Evolutionary conservation across 495 filamentous ascomycete species (phyloP).

Genomic region (Penicillium paradoxum): DNA sequence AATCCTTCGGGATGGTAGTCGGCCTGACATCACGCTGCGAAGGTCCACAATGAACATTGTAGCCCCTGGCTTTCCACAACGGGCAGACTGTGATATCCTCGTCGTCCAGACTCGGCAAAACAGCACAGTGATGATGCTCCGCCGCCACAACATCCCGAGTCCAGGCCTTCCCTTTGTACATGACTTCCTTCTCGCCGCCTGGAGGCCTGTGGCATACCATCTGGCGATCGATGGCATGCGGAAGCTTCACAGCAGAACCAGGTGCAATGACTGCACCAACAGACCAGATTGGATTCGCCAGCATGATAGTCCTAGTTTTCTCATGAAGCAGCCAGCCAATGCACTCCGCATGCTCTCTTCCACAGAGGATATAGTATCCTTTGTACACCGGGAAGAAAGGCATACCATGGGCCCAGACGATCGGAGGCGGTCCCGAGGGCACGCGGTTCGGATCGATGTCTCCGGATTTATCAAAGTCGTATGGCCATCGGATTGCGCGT

Average conservation of each 20-base stretch:
- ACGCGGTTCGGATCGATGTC: constrained; percentile 15
- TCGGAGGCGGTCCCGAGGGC: constrained; percentile 9
- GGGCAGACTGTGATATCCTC: constrained; percentile 1
- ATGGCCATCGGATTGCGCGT: constrained; percentile 8
- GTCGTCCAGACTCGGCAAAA: background rate
- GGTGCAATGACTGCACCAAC: constrained; percentile 18
- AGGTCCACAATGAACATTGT: constrained; percentile 13
- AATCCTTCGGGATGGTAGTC: background rate
- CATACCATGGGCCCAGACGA: constrained; percentile 22
- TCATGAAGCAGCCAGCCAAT: constrained; percentile 5
- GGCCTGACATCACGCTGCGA: background rate
- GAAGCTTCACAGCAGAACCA: constrained; percentile 2
- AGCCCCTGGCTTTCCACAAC: constrained; percentile 7
- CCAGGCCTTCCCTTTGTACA: background rate
- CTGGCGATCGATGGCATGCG: constrained; percentile 12
- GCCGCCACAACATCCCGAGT: constrained; percentile 10
- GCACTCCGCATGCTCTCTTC: constrained; percentile 9
- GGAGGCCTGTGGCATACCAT: background rate
- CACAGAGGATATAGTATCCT: constrained; percentile 22
- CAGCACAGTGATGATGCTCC: constrained; percentile 2
- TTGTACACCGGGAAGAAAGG: constrained; percentile 21
- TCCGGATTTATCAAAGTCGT: constrained; percentile 13
- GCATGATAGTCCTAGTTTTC: background rate
- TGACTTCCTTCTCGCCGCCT: background rate
- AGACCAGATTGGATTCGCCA: constrained; percentile 8